Base-by-base conservation (phyloP, 306 rosid species). In the Gillenia trifoliata region DNA sequence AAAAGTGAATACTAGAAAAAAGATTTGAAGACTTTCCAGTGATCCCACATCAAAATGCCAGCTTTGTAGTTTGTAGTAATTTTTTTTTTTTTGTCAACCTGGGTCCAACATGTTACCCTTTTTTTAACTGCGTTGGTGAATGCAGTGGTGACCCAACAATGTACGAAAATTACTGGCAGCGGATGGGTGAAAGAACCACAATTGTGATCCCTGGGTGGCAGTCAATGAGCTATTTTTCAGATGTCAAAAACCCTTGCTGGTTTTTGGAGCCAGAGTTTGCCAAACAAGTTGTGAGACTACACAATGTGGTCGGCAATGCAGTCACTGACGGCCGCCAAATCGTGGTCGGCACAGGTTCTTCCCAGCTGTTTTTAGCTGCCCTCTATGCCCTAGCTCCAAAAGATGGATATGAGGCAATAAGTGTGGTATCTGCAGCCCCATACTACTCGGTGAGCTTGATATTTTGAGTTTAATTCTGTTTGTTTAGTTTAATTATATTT, bases 271-370 rank as follows among this genome's bases (percentile, higher is more conserved):
- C 93, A 0, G 97, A 86, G 75, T 78, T 93, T 33, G 85, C 81
- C 0, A 82, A 68, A 52, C 90, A 93, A 78, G 83, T 93, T 19
- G 80, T 85, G 62, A 80, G 98, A 69, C 66, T 93, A 67, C 98
- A 93, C 75, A 80, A 62, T 4, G 89, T 85, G 40, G 97, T 90
- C 1, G 97, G 93, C 0, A 94, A 94, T 71, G 99, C 99, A 0
- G 84, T 78, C 5, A 91, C 97, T 2, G 84, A 90, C 36, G 92
- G 87, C 11, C 90, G 89, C 10, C 87, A 90, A 47, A 62, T 94
- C 74, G 93, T 94, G 28, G 96, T 94, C 19, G 99, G 99, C 19
- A 94, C 97, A 3, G 99, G 99, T 65, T 94, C 99, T n/a, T 92
- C 99, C 26, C 99, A 94, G 86, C 91, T 94, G 25, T 76, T 73